These are phyloP conservation scores for Solanum hybrid DNA, from an alignment of 305 asterid species.

Conservation along the genomic window DNA sequence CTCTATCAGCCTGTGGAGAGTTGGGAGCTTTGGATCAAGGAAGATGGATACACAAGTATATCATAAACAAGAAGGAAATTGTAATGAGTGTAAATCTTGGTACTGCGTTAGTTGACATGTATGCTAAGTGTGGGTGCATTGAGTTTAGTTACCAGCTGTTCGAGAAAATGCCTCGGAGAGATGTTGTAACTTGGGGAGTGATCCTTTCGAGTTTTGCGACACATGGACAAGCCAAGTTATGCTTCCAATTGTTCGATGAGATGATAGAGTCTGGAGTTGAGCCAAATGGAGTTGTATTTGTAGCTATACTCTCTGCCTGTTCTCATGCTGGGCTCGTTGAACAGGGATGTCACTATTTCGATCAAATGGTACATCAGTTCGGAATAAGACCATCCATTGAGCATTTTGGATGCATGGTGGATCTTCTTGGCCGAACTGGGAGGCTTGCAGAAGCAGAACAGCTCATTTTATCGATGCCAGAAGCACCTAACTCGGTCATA, in stretches of 20 bases:
- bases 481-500: slow-evolving; percentile 10
- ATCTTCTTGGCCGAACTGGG: slow-evolving; percentile 21
- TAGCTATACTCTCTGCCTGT: slow-evolving; percentile 13
- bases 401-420: slow-evolving; percentile 23
- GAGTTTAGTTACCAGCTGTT: slow-evolving; percentile 14
- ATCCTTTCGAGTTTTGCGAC: slow-evolving; percentile 10
- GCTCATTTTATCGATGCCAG: slow-evolving; percentile 8
- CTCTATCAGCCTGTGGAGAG: slow-evolving; percentile 13
- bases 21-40: slow-evolving; percentile 18
- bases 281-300: slow-evolving; percentile 15
- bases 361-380: slow-evolving; percentile 6
- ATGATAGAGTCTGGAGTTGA: neutral
- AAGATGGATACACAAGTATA: slow-evolving; percentile 13
- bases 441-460: slow-evolving; percentile 14
- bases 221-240: slow-evolving; percentile 12
- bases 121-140: slow-evolving; percentile 18
- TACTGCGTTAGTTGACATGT: slow-evolving; percentile 16
- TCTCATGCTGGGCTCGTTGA: slow-evolving; percentile 14
- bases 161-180: slow-evolving; percentile 9
- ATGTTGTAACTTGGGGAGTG: slow-evolving; percentile 15
- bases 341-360: slow-evolving; percentile 8
- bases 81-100: neutral
- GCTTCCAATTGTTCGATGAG: slow-evolving; percentile 11
- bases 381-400: slow-evolving; percentile 13
- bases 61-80: neutral